Conservation (phyloP, 2,329 filamentous ascomycete species). For the Corniculantispora saksenae region DNA sequence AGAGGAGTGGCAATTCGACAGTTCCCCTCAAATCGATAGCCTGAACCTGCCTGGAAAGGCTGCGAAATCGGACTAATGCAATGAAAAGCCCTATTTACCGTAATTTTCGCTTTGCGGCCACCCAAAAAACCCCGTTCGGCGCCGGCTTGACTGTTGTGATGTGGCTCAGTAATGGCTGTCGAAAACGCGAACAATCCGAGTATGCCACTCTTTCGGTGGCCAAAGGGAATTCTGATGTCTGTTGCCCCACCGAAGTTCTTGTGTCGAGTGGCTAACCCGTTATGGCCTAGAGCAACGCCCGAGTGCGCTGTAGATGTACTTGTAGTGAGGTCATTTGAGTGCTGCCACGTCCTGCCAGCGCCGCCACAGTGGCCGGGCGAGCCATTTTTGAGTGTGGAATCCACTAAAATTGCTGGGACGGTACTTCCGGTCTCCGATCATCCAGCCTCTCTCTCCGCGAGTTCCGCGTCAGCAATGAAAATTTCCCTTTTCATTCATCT, state of each 20-base stretch:
- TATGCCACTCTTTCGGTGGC: neutral
- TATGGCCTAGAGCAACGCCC: slow-evolving; percentile 5
- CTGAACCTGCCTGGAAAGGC: neutral
- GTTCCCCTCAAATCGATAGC: neutral
- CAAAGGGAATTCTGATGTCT: neutral
- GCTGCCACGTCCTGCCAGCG: neutral
- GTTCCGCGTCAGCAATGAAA: slow-evolving; percentile 19
- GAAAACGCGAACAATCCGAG: slow-evolving; percentile 1
- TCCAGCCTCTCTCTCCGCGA: slow-evolving; percentile 18
- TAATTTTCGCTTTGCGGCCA: neutral
- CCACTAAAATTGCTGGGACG: slow-evolving; percentile 9
- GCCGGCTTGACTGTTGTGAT: neutral
- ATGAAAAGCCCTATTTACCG: neutral
- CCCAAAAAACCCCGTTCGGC: neutral
- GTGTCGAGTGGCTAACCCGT: neutral
- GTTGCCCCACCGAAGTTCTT: slow-evolving; percentile 1
- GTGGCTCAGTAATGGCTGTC: neutral
- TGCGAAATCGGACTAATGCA: neutral
- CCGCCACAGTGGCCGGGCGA: slow-evolving; percentile 4
- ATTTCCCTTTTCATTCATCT: neutral
- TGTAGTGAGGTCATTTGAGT: slow-evolving; percentile 5
- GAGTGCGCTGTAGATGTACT: neutral
- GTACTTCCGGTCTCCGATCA: slow-evolving; percentile 15
- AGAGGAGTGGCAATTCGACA: neutral
- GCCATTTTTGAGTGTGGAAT: slow-evolving; percentile 7